Conservation (phyloP, 306 rosid species). For the Ormosia emarginata region DNA sequence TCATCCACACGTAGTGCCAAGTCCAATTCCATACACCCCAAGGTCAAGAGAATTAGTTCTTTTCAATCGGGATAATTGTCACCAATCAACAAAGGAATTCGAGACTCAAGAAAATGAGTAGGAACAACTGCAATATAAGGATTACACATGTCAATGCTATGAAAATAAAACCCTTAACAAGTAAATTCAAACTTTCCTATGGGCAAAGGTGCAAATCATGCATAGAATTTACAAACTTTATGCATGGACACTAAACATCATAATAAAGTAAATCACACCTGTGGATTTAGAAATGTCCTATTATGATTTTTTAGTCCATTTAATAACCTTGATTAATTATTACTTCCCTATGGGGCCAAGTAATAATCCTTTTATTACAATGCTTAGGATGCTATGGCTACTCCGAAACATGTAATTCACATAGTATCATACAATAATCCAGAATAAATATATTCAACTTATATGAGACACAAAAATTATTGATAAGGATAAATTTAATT, state of each 20-base stretch:
- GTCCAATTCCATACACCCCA: neutral
- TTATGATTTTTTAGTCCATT: too few species aligned
- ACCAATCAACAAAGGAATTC: neutral
- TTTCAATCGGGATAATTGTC: neutral
- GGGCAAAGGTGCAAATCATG: neutral
- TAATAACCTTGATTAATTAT: too few species aligned
- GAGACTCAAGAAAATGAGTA: neutral
- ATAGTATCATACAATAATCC: too few species aligned
- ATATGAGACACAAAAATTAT: too few species aligned
- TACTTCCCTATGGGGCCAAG: too few species aligned
- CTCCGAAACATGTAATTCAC: too few species aligned
- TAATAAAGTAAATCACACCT: neutral
- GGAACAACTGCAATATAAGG: neutral
- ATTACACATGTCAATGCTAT: neutral
- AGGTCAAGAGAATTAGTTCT: neutral
- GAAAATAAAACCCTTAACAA: neutral
- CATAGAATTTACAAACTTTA: neutral
- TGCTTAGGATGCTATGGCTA: too few species aligned
- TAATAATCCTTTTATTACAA: too few species aligned
- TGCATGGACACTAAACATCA: neutral
- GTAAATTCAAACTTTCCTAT: neutral
- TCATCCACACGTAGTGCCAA: neutral
- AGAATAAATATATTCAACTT: too few species aligned
- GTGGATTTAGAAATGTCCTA: neutral
- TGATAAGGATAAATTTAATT: too few species aligned